Evolutionary conservation across 1,284 basidiomycete species (phyloP).

Genomic region (Rhodotorula sp.): DNA sequence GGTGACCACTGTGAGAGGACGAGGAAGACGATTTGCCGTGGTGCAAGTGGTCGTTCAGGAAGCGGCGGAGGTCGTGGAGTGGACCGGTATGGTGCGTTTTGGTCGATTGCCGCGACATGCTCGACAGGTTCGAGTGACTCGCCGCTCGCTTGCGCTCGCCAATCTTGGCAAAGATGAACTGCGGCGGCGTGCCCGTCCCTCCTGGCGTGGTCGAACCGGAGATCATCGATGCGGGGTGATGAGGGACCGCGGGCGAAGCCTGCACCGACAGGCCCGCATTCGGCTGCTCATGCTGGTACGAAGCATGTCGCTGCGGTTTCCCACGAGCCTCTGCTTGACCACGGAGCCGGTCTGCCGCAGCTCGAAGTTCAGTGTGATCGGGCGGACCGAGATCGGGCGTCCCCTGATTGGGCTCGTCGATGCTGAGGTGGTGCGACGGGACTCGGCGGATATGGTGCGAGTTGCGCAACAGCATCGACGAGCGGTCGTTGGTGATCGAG

Average conservation of each 20-base stretch:
- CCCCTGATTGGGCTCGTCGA: constrained; percentile 36
- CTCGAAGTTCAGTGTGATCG: constrained; percentile 30
- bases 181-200: constrained; percentile 44
- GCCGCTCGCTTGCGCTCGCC: constrained; percentile 36
- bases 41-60: constrained; percentile 82
- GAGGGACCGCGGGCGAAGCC: not conserved
- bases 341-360: constrained; percentile 31
- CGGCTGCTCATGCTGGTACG: constrained; percentile 8
- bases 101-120: constrained; percentile 46
- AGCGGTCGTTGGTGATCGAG: not conserved
- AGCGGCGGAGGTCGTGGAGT: constrained; percentile 84
- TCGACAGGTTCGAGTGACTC: constrained; percentile 27
- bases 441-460: constrained; percentile 36
- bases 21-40: constrained; percentile 52
- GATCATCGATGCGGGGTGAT: not conserved
- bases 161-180: constrained; percentile 45
- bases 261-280: constrained; percentile 1
- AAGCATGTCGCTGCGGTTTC: constrained; percentile 9
- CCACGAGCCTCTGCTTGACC: constrained; percentile 18
- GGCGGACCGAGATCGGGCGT: constrained; percentile 12
- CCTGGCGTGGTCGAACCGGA: constrained; percentile 38
- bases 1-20: not conserved
- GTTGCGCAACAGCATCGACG: not conserved
- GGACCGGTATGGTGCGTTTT: constrained; percentile 58
- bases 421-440: constrained; percentile 34